phyloP scores from a whole-genome alignment of 768 basidiomycete species.

The Gymnopilus dilepis region DNA sequence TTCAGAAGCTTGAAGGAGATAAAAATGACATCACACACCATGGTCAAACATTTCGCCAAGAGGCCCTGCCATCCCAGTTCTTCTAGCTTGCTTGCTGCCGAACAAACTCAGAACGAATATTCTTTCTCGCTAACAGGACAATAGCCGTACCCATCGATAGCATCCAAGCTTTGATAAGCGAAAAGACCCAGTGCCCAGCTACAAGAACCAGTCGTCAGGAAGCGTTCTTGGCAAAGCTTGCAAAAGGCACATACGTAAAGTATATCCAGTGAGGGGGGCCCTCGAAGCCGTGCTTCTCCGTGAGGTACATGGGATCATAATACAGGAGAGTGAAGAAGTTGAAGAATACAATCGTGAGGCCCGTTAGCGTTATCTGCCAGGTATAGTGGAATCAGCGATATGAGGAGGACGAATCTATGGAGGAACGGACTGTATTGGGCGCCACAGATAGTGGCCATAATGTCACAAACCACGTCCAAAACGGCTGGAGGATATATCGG shows the following conservation, averaged over 20 bases:
- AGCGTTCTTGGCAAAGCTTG: not conserved
- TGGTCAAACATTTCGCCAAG: slow-evolving; percentile 99
- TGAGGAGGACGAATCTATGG: not conserved
- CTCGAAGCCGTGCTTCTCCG: slow-evolving; percentile 63
- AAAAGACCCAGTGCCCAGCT: slow-evolving; percentile 93
- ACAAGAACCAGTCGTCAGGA: slow-evolving; percentile 5
- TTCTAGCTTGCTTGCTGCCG: slow-evolving; percentile 87
- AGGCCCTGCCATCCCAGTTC: slow-evolving; percentile 98
- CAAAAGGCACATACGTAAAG: slow-evolving; percentile 67
- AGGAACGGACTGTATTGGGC: slow-evolving; percentile 79
- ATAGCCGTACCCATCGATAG: slow-evolving; percentile 78
- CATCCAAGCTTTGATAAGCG: slow-evolving; percentile 88
- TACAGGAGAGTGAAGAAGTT: slow-evolving; percentile 86
- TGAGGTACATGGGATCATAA: slow-evolving; percentile 81
- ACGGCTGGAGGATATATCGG: slow-evolving; percentile 77
- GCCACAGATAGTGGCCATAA: slow-evolving; percentile 86
- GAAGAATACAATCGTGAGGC: slow-evolving; percentile 77
- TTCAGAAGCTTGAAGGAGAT: not conserved
- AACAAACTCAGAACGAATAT: not conserved
- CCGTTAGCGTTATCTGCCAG: slow-evolving; percentile 84
- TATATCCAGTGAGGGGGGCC: slow-evolving; percentile 88
- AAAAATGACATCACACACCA: slow-evolving; percentile 50
- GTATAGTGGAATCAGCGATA: not conserved
- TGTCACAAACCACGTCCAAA: slow-evolving; percentile 92
- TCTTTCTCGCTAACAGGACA: slow-evolving; percentile 19